phyloP scores from a whole-genome alignment of 2,329 filamentous ascomycete species.

The Scytalidium sp. region DNA sequence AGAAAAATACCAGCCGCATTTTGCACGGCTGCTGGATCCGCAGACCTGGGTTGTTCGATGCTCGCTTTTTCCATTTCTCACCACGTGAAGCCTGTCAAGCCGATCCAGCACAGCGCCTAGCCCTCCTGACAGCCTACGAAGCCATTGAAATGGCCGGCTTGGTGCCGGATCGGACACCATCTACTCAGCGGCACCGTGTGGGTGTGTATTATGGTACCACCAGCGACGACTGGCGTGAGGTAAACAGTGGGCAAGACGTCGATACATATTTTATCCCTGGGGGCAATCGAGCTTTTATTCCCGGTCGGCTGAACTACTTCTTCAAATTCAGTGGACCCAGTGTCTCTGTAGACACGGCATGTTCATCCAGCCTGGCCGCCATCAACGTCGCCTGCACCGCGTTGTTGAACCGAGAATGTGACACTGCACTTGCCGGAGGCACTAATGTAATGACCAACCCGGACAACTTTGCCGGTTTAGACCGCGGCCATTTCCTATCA shows the following conservation, averaged over 20 bases:
- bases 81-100: constrained; percentile 75
- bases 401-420: constrained; percentile 25
- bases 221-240: constrained; percentile 28
- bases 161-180: constrained; percentile 36
- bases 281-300: constrained; percentile 27
- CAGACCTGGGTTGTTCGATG: constrained; percentile 72
- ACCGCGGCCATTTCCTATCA: constrained; percentile 27
- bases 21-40: constrained; percentile 71
- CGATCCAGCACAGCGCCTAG: constrained; percentile 75
- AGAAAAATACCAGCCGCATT: constrained; percentile 71
- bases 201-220: constrained; percentile 22
- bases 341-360: constrained; percentile 39
- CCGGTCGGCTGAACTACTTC: constrained; percentile 35
- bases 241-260: constrained; percentile 34
- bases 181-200: constrained; percentile 35
- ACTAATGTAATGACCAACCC: constrained; percentile 25
- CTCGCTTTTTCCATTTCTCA: constrained; percentile 82
- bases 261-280: constrained; percentile 40
- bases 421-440: constrained; percentile 28
- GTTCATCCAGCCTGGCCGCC: constrained; percentile 36
- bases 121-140: constrained; percentile 73
- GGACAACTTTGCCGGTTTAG: constrained; percentile 27
- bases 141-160: constrained; percentile 77
- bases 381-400: constrained; percentile 27
- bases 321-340: constrained; percentile 39